A percentile compares a stretch with the other conserved stretches of the same genome.
Evolutionary conservation across 208 protist species (phyloP).

Genomic region (Balamuthia mandrillaris): DNA sequence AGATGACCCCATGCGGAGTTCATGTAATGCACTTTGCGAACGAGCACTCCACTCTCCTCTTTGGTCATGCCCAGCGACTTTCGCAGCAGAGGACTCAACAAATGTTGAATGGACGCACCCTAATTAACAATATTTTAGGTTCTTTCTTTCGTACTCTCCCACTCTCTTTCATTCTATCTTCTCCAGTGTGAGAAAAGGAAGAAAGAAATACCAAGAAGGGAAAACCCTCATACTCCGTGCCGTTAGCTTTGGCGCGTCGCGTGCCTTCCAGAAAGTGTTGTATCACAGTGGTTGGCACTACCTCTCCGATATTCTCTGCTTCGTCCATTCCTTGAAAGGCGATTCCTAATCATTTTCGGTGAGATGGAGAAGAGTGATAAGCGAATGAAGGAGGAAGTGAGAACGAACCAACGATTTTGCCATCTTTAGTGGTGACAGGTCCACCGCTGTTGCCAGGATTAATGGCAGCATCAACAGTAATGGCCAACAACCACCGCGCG

Average conservation of each 20-base stretch:
- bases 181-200: too few species aligned
- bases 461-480: conserved; percentile 41
- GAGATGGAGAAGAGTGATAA: neutral
- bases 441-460: conserved; percentile 25
- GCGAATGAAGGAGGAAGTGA: neutral
- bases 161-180: too few species aligned
- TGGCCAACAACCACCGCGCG: neutral
- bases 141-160: too few species aligned
- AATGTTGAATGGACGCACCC: neutral
- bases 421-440: neutral
- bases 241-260: neutral
- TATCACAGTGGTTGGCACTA: conserved; percentile 29
- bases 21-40: conserved; percentile 15
- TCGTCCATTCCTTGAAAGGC: conserved; percentile 30
- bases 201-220: neutral
- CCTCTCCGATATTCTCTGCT: conserved; percentile 3
- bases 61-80: neutral
- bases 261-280: conserved; percentile 24
- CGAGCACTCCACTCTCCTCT: conserved; percentile 8
- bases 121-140: too few species aligned
- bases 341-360: neutral
- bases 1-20: neutral
- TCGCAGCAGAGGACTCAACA: conserved; percentile 37
- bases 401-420: conserved; percentile 3
- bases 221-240: too few species aligned